Percentiles rank a stretch among this genome's conserved stretches.
Evolutionary conservation across 2,329 filamentous ascomycete species (phyloP).

Genomic region (Aspergillaceae sp.): DNA sequence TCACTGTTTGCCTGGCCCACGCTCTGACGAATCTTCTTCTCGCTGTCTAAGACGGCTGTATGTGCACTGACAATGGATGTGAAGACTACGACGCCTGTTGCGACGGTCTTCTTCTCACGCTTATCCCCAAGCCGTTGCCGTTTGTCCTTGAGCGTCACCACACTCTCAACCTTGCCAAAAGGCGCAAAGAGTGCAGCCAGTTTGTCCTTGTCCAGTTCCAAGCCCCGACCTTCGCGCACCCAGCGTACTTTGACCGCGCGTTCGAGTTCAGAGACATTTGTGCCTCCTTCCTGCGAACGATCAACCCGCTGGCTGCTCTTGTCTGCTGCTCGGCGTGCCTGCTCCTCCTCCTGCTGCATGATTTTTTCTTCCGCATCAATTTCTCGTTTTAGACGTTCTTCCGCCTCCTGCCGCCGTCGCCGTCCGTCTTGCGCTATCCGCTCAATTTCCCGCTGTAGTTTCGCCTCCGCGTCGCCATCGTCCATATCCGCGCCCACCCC

Average conservation of each 20-base stretch:
- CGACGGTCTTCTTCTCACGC: slow-evolving; percentile 44
- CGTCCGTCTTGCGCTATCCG: slow-evolving; percentile 47
- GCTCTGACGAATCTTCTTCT: slow-evolving; percentile 23
- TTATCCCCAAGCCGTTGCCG: slow-evolving; percentile 42
- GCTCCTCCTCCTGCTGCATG: slow-evolving; percentile 35
- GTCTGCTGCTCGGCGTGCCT: slow-evolving; percentile 31
- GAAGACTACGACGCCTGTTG: slow-evolving; percentile 49
- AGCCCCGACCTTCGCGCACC: slow-evolving; percentile 39
- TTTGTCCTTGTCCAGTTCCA: slow-evolving; percentile 40
- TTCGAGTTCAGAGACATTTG: slow-evolving; percentile 45
- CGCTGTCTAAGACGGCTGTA: slow-evolving; percentile 46
- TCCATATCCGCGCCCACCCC: slow-evolving; percentile 6
- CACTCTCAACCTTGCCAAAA: slow-evolving; percentile 51
- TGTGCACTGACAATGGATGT: slow-evolving; percentile 50
- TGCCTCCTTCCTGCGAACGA: slow-evolving; percentile 29
- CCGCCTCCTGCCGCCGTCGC: slow-evolving; percentile 43
- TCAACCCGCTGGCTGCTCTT: slow-evolving; percentile 24
- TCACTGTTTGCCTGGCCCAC: slow-evolving; percentile 27
- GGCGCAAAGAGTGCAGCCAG: slow-evolving; percentile 41
- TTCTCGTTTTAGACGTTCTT: slow-evolving; percentile 38
- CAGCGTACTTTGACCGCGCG: slow-evolving; percentile 52
- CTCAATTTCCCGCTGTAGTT: slow-evolving; percentile 46
- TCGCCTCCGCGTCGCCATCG: slow-evolving; percentile 39
- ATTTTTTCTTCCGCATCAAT: slow-evolving; percentile 32
- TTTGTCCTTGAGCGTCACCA: slow-evolving; percentile 49